Conservation (phyloP, 441 rosid species). For the Biscutella auriculata region DNA sequence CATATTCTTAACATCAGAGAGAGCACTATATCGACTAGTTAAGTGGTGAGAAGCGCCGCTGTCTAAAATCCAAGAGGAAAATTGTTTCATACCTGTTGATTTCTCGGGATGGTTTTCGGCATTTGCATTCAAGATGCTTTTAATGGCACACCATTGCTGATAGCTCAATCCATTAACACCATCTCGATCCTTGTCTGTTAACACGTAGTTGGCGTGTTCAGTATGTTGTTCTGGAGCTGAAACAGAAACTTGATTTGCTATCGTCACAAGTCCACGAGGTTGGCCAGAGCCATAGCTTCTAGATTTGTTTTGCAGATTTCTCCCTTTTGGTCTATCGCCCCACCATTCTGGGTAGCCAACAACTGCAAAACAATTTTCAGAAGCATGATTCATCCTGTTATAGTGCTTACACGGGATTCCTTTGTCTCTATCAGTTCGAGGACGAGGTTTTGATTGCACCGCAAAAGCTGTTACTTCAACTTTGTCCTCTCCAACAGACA, state of each 20-base stretch:
- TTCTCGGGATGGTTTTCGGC: too few species aligned
- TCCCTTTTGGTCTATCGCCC: background rate
- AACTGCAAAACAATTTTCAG: fast-evolving
- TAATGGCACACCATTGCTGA: background rate
- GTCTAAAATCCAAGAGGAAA: background rate
- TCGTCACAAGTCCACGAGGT: too few species aligned
- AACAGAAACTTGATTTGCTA: background rate
- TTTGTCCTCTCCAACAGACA: too few species aligned
- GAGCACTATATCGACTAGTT: too few species aligned
- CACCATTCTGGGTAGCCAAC: background rate
- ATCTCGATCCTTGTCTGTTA: background rate
- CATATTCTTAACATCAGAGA: background rate
- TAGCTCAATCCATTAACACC: background rate
- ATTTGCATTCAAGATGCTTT: background rate
- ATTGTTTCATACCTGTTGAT: fast-evolving
- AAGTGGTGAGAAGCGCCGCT: background rate
- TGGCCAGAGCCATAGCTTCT: too few species aligned
- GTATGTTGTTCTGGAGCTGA: background rate
- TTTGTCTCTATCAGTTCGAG: fast-evolving
- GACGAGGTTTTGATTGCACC: background rate
- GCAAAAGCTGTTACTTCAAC: too few species aligned
- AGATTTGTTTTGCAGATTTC: background rate
- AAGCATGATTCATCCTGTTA: background rate
- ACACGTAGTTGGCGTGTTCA: background rate
- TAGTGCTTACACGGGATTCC: background rate